Evolutionary conservation across 805 yeast genomes (phyloP), one percentile per base, ranked within the genome.

Genomic region (Wickerhamiella brachini): DNA sequence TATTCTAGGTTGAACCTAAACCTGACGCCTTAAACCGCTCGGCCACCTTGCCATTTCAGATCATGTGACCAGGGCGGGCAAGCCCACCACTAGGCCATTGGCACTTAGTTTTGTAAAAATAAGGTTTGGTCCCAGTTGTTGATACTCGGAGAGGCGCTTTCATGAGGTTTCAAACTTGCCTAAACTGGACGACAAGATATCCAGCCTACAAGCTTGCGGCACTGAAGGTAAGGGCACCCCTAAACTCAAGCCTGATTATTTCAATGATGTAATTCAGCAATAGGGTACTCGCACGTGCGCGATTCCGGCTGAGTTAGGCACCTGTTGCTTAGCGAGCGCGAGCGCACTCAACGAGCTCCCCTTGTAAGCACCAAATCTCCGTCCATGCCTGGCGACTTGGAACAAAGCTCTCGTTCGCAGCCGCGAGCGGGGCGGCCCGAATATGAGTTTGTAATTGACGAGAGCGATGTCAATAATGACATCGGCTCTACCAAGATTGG

Each of bases 1-100:
- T 55, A 56, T 55, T 52, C 50, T 49, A 56, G 57, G 60, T 52
- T 52, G 45, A 52, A 61, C 68, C 68, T 65, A 64, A 65, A 63
- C 62, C 68, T 63, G 66, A 62, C 68, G 68, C 68, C 68, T 62
- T 65, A 61, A 64, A 65, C 68, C 68, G 64, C 68, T 65, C 68
- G 68, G 68, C 68, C 68, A 65, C 53, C 43, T 34, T 46, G 49
- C 43, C 43, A 37, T 41, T 41, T 15, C 13, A n/a, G 41, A 37
- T 37, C 41, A 37, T 37, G 41, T 37, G 41, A 37, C 41, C 41
- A 37, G 41, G 41, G 41, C 7, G 41, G 41, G n/a, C 18, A 20
- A 15, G 7, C 18, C 41, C 20, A 37, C 41, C 41, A 37, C 41
- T 37, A 15, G 41, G 41, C 41, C 41, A 37, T 20, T 4, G 6